These are phyloP conservation scores for Cyclotella distinguenda DNA, from an alignment of 108 stramenopile genomes.

Conservation along the genomic window DNA sequence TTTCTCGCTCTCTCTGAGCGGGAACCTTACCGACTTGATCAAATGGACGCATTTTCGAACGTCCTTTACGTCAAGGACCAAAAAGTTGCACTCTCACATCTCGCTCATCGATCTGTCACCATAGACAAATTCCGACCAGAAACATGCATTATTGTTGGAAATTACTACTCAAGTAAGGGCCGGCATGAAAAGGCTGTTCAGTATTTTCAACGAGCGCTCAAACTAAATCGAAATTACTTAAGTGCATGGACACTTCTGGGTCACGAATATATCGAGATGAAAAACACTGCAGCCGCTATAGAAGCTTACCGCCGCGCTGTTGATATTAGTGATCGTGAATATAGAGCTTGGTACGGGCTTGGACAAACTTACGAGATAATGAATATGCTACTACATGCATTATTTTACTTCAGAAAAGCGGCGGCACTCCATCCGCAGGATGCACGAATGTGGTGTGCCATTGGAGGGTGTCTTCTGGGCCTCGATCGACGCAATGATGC, in stretches of 20 bases:
- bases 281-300: constrained; percentile 94
- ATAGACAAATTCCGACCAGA: constrained; percentile 94
- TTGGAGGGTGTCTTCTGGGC: constrained; percentile 84
- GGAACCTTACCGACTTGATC: constrained; percentile 88
- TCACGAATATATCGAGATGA: constrained; percentile 97
- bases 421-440: constrained; percentile 93
- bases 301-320: constrained; percentile 98
- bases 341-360: constrained; percentile 98
- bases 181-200: constrained; percentile 94
- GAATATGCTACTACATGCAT: constrained; percentile 92
- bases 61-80: constrained; percentile 96
- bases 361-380: constrained; percentile 98
- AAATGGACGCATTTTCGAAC: constrained; percentile 93
- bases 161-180: constrained; percentile 94
- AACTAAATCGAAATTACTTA: constrained; percentile 86
- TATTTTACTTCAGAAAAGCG: constrained; percentile 96
- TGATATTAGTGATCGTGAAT: constrained; percentile 90
- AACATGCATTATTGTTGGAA: constrained; percentile 96
- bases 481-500: constrained; percentile 80
- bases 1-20: constrained; percentile 68
- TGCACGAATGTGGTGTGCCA: constrained; percentile 98
- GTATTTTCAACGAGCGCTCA: constrained; percentile 94
- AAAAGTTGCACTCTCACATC: constrained; percentile 64
- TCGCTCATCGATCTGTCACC: constrained; percentile 88
- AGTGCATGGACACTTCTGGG: constrained; percentile 98